A percentile compares a stretch with the other conserved stretches of the same genome.
These are phyloP conservation scores for Hippophae gyantsensis DNA, from an alignment of 306 rosid genomes.

Conservation along the genomic window DNA sequence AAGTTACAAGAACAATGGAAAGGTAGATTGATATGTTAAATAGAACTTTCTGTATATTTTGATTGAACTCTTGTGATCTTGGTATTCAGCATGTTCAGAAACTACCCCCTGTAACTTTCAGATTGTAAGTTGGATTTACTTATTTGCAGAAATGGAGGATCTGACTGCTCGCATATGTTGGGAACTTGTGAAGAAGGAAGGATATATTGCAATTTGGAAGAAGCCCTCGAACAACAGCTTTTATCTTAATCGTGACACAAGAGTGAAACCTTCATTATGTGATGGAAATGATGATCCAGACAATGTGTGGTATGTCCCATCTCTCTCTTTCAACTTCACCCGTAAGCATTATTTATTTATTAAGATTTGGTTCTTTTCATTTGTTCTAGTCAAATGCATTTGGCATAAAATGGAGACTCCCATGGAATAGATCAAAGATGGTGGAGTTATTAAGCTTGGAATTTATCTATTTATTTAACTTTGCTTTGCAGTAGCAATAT, in stretches of 20 bases:
- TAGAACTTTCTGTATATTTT: not conserved
- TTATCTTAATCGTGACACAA: constrained; percentile 49
- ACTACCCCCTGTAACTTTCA: constrained; percentile 4
- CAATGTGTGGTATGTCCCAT: constrained; percentile 57
- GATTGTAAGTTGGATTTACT: constrained; percentile 17
- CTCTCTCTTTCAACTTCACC: not conserved
- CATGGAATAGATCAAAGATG: not conserved
- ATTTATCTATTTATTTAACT: not conserved
- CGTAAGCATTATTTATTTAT: too few relatives aligned
- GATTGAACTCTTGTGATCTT: constrained; percentile 6
- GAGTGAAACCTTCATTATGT: constrained; percentile 58
- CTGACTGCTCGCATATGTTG: constrained; percentile 65
- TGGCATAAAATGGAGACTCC: not conserved
- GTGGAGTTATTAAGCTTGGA: not conserved
- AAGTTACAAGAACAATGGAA: constrained; percentile 69
- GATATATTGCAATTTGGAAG: constrained; percentile 77
- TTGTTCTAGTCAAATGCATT: too few relatives aligned
- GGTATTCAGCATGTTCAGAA: constrained; percentile 6
- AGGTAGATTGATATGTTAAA: constrained; percentile 37
- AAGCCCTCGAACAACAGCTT: constrained; percentile 75
- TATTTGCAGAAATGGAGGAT: constrained; percentile 60
- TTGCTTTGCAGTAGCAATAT: not conserved
- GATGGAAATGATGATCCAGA: constrained; percentile 68
- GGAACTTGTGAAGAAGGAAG: constrained; percentile 72
- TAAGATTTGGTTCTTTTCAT: too few relatives aligned